Evolutionary conservation across 192 early-diverging fungal genomes (phyloP), one percentile per base, ranked within the genome.

Genomic region (Entomortierella beljakovae): DNA sequence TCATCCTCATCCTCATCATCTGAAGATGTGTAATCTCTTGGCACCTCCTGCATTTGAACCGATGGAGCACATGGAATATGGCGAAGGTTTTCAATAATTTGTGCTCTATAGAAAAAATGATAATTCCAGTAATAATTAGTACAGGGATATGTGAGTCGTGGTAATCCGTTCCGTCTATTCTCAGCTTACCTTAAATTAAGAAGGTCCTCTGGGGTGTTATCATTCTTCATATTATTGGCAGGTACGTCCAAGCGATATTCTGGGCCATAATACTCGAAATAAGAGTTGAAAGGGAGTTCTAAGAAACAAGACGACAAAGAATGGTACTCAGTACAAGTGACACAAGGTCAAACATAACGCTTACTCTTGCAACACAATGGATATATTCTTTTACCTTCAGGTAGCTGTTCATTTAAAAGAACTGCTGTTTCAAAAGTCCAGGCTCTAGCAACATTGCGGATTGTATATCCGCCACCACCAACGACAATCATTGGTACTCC

Each of bases 381-480:
- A n/a, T n/a, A n/a, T n/a, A n/a, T n/a, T 42, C 7, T 22, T 22
- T 57, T 83, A 89, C 88, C 83, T 68, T 91, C 87, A n/a, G 86
- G 81, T 23, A 96, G 69, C 13, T 88, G 85, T 71, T 93, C 80
- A 20, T 90, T 93, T 15, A 96, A 88, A 3, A 95, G 88, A 8
- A 97, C 86, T 8, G 92, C 92, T 7, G 97, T 99, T 77, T 98
- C 96, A 80, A 95, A 96, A 0, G 95, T 92, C 98, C 98, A 99
- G 28, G 95, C 93, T 33, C 97, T 82, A 11, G 95, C 91, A 2
- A 99, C 98, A 70, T 99, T 99, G n/a, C 95, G 87, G 68, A 98
- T 95, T 0, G 97, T 99, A 68, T 99, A 99, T 13, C 98, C 98
- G 43, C 98, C 98, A 7, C 98, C 98, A 48, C 98, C 98, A 26